Evolutionary conservation across 2,329 filamentous ascomycete species (phyloP), one percentile per base, ranked within the genome.

Genomic region (Pseudogymnoascus sp.): DNA sequence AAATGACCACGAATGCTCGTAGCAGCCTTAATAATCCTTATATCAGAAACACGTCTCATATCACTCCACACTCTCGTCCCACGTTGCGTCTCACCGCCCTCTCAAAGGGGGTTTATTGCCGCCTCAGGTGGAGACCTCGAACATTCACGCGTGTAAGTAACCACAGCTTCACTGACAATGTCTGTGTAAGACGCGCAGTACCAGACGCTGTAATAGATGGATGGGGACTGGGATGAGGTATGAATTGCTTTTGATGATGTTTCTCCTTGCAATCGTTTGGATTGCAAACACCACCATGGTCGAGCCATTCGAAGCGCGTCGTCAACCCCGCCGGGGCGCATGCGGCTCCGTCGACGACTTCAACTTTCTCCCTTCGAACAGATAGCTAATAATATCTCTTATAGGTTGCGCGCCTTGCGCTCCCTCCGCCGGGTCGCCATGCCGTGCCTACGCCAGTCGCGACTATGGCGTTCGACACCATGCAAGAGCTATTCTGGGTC

Each of bases 401-500:
- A 71, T 72, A 96, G 88, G 85, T 96, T 75, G 84, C 86, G 75
- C 88, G 91, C 75, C 85, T 94, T 76, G 82, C 86, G 73, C 84
- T 95, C 75, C 90, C 91, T 73, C 86, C 89, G 69, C 86, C 89
- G 70, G 87, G 84, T 71, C 80, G 85, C 69, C 86, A 88, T 77
- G 82, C 82, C 66, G 78, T 88, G 69, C 82, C 86, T 43, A 88
- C 88, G 20, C 84, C 85, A 62, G 85, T 91, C 67, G 87, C 89
- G 47, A 87, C 91, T 2, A 83, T 97, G 73, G 88, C 89, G 57
- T 99, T 99, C 75, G 94, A 99, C 74, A 88, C 88, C 62, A 81
- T 82, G 38, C 89, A 96, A 73, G 94, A 99, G 74, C 81, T 99
- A 36, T 76, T 99, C 60, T 99, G 95, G 94, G 85, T 87, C 2